Evolutionary conservation across 1,284 basidiomycete species (phyloP), one percentile per base, ranked within the genome.

Genomic region (Naganishia sp.): DNA sequence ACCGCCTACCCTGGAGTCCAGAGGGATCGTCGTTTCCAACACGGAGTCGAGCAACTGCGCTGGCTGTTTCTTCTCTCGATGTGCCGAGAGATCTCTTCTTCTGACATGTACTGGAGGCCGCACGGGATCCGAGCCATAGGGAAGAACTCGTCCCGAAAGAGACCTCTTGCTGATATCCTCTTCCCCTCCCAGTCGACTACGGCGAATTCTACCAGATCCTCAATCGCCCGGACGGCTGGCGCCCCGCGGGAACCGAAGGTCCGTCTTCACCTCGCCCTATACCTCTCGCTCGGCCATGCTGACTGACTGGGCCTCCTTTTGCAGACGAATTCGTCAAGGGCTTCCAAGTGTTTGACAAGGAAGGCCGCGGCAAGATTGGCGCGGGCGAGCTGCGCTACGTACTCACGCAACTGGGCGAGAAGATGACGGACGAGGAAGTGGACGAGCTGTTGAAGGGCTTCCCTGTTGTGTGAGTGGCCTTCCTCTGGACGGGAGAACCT

Each of bases 301-400:
- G n/a, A n/a, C n/a, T n/a, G n/a, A n/a, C n/a, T n/a, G n/a, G n/a
- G n/a, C n/a, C 52, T 23, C 45, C 21, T 43, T n/a, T 57, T 57
- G 15, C 78, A 94, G 95, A 98, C 84, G 95, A 99, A 78, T 99
- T 98, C 82, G 92, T 97, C 75, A 92, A 95, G 65, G 96, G 94
- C 10, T 99, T 99, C 86, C 94, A 98, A 76, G 95, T 99, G 21
- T 99, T 99, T 72, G 95, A 98, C 81, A 97, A 97, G 82, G 94
- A 96, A 70, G 93, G 92, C 50, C 96, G 96, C 74, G 95, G 95
- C 0, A 93, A 90, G 82, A 98, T 98, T 74, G 93, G 93, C 62
- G 92, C 90, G 31, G 94, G 94, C 58, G 85, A 87, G 80, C 84
- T 98, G 70, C 86, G 93, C 79, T 98, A 98, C 79, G 93, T 97